Evolutionary conservation across 129 eudicot species (phyloP).

Genomic region (Glebionis coronaria): DNA sequence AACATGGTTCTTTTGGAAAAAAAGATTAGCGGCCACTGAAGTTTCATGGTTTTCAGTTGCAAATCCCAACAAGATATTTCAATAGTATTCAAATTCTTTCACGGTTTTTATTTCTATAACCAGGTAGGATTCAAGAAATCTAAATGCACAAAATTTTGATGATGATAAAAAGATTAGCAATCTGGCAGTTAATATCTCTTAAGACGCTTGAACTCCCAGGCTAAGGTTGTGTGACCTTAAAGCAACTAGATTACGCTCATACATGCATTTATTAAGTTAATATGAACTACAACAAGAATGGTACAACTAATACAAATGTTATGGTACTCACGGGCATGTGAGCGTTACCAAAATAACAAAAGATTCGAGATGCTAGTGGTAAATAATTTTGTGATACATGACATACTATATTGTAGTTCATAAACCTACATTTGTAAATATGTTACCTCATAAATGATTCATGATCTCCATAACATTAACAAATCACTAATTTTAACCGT

Average conservation of each 20-base stretch:
- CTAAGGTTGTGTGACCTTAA: not conserved
- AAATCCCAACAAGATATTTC: not conserved
- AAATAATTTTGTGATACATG: no score
- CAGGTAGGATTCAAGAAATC: conserved; percentile 10
- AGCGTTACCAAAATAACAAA: no score
- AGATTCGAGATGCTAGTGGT: no score
- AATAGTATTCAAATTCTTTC: not conserved
- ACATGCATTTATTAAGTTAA: not conserved
- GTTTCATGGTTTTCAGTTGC: conserved; percentile 1
- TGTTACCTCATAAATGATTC: no score
- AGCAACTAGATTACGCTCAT: conserved; percentile 7
- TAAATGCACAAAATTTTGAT: not conserved
- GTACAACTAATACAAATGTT: not conserved
- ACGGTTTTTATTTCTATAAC: not conserved
- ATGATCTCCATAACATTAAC: no score
- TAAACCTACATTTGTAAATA: no score
- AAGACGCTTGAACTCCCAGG: not conserved
- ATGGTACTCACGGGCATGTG: no score
- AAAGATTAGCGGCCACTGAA: not conserved
- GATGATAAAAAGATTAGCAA: not conserved
- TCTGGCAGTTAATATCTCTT: not conserved
- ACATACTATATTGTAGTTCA: no score
- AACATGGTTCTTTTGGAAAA: conserved; percentile 1
- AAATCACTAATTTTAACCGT: no score
- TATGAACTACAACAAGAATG: not conserved